phyloP scores from a whole-genome alignment of 1,284 basidiomycete species.

The Mrakiaceae sp. region DNA sequence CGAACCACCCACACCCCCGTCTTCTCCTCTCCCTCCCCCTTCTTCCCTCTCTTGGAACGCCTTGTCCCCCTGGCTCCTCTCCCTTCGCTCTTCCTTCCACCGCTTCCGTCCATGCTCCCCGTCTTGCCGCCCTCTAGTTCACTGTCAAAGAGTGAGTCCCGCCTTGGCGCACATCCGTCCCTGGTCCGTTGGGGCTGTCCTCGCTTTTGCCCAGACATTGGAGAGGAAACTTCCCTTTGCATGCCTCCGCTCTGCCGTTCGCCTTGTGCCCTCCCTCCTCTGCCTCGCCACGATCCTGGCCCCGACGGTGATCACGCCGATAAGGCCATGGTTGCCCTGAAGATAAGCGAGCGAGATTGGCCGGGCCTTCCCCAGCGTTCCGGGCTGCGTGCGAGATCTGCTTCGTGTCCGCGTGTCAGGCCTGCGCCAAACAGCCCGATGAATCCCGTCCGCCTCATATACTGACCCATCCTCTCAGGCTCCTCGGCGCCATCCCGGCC shows the following conservation, averaged over 20 bases:
- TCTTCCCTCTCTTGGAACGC: no score
- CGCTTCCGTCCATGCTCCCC: background rate
- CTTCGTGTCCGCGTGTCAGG: background rate
- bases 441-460: background rate
- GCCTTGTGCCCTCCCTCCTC: background rate
- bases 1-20: no score
- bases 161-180: background rate
- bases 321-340: background rate
- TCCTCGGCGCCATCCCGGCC: background rate
- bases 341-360: background rate
- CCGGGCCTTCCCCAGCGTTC: background rate
- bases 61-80: no score
- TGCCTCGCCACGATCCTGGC: background rate
- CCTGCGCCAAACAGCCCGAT: no score
- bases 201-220: background rate
- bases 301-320: background rate
- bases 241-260: background rate
- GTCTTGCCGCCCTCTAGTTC: constrained; percentile 1
- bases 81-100: no score
- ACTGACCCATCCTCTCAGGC: background rate
- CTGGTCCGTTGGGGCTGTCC: background rate
- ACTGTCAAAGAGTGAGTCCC: constrained; percentile 15
- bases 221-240: background rate
- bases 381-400: background rate
- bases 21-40: no score